Percentiles rank a stretch among this genome's conserved stretches.
phyloP scores from a whole-genome alignment of 768 basidiomycete genomes.

The Xerocomellus dryophilus region DNA sequence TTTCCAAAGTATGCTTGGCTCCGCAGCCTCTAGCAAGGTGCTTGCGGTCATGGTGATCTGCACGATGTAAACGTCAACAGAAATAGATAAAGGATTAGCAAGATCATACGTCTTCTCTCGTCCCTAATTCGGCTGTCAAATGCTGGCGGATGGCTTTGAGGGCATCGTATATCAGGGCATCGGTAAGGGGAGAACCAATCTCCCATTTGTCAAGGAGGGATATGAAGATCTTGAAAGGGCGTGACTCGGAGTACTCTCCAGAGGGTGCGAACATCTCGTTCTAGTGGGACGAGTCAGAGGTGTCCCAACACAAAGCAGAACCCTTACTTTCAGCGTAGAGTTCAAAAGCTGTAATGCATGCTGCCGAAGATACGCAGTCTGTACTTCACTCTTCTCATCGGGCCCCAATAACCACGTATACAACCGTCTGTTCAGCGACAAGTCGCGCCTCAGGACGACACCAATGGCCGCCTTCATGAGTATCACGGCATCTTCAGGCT shows the following conservation, averaged over 20 bases:
- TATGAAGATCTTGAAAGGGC: conserved; percentile 95
- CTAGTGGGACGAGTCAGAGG: conserved; percentile 36
- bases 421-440: conserved; percentile 88
- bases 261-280: conserved; percentile 75
- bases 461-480: conserved; percentile 84
- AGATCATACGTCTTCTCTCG: conserved; percentile 57
- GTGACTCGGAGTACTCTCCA: conserved; percentile 69
- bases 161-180: conserved; percentile 73
- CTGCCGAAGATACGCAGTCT: conserved; percentile 64
- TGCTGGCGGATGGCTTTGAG: conserved; percentile 67
- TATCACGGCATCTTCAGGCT: conserved; percentile 70
- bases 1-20: conserved; percentile 86
- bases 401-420: conserved; percentile 92
- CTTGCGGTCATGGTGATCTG: conserved; percentile 80
- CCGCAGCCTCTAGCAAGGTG: conserved; percentile 88
- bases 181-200: conserved; percentile 79
- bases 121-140: conserved; percentile 49
- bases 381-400: conserved; percentile 72
- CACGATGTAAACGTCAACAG: background rate
- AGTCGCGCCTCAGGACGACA: conserved; percentile 88
- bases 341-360: conserved; percentile 72
- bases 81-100: background rate
- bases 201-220: conserved; percentile 97
- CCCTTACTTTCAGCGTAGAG: conserved; percentile 61
- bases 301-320: conserved; percentile 1